phyloP scores from a whole-genome alignment of 1,284 basidiomycete species.

The Macrocybe sp. region DNA sequence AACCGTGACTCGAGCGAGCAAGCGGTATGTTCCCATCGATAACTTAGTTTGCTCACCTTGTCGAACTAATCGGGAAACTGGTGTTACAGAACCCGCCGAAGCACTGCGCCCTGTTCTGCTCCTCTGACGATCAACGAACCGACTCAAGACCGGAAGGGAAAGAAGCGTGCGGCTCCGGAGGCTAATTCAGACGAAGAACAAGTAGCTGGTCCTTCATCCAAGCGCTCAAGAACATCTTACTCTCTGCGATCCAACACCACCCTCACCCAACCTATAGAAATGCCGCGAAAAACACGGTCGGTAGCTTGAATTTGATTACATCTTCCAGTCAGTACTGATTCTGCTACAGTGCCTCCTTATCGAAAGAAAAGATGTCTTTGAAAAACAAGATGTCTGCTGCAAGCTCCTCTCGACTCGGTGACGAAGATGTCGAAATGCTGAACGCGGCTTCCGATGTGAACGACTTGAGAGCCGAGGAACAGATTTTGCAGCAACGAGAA shows the following conservation, averaged over 20 bases:
- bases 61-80: slow-evolving; percentile 7
- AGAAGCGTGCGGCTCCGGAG: slow-evolving; percentile 79
- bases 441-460: slow-evolving; percentile 54
- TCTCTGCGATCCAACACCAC: slow-evolving; percentile 59
- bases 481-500: slow-evolving; percentile 35
- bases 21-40: slow-evolving; percentile 48
- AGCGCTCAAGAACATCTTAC: slow-evolving; percentile 58
- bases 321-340: slow-evolving; percentile 26
- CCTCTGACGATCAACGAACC: slow-evolving; percentile 73
- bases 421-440: slow-evolving; percentile 74
- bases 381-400: slow-evolving; percentile 60
- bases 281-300: slow-evolving; percentile 73
- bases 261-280: slow-evolving; percentile 40
- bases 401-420: slow-evolving; percentile 55
- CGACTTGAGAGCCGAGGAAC: slow-evolving; percentile 19
- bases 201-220: slow-evolving; percentile 41
- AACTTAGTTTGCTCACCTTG: slow-evolving; percentile 4
- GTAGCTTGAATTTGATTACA: slow-evolving; percentile 15
- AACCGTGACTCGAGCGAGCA: slow-evolving; percentile 36
- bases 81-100: slow-evolving; percentile 49
- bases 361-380: slow-evolving; percentile 56
- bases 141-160: slow-evolving; percentile 67
- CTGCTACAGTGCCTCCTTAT: slow-evolving; percentile 20
- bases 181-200: slow-evolving; percentile 59
- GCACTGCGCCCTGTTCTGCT: slow-evolving; percentile 39